Base-by-base conservation (phyloP, 768 basidiomycete species). In the Amylocystis lapponica region DNA sequence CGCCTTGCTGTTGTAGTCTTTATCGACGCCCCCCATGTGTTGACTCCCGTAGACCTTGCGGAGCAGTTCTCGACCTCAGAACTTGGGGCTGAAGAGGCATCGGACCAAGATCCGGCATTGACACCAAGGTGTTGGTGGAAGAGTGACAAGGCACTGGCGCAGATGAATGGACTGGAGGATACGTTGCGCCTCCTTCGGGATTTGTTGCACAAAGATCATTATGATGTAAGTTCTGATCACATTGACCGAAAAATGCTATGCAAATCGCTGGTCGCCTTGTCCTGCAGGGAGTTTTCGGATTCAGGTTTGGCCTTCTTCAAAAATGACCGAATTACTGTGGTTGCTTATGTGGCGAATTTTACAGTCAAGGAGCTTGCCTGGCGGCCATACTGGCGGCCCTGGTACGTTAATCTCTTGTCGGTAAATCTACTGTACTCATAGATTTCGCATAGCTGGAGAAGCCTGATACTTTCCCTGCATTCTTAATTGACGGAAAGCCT, bases 361-460 rank as follows among this genome's bases (percentile, higher is more conserved):
- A n/a, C 34, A 86, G 85, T 48, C 89, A 92, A 64, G 88, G 88
- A 13, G 88, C 84, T 13, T 78, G 76, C 4, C 71, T 89, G 63
- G 89, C 85, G 25, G 82, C 76, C 8, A 55, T 89, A 27, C 66
- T 89, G 19, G 64, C 82, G 22, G 81, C 85, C 19, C 59, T 89
- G 58, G 86, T 89, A 48, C 27, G 79, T 66, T n/a, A 3, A 33
- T 34, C 23, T 9, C 2, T 27, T n/a, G n/a, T n/a, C n/a, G n/a
- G 29, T 14, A 17, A 20, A 26, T 5, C 37, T 36, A 14, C 10
- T 43, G 30, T 17, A 26, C 14, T 36, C 43, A 22, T 39, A 37
- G 10, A 35, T n/a, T 11, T 22, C 25, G 11, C 17, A 6, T 31
- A 79, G 79, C 67, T 81, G 20, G 80, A 81, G 58, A 66, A 59